These are phyloP conservation scores for Eutrema yunnanense DNA, from an alignment of 345 rosid species.

Conservation along the genomic window DNA sequence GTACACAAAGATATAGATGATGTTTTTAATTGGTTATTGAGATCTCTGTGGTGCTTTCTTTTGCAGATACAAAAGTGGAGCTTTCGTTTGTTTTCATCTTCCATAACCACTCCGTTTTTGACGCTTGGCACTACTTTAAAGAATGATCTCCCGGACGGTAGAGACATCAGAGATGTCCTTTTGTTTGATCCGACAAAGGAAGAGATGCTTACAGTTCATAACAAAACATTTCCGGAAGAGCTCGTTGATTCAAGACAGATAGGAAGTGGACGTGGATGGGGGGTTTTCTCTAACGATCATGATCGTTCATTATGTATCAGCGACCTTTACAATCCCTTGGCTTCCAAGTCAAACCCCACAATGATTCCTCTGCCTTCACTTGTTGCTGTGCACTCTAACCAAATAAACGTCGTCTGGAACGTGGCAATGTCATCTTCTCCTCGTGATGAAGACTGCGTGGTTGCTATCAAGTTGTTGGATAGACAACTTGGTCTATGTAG, in stretches of 20 bases:
- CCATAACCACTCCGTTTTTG: background rate
- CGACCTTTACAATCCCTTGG: background rate
- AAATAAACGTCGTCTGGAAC: conserved; percentile 3
- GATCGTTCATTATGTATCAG: background rate
- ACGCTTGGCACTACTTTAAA: conserved; percentile 4
- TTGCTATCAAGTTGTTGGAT: conserved; percentile 4
- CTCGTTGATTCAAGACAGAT: background rate
- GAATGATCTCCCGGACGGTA: background rate
- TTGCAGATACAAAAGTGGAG: background rate
- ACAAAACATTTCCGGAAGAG: background rate
- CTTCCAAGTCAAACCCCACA: conserved; percentile 1
- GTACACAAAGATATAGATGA: background rate
- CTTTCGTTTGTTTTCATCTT: conserved; percentile 14
- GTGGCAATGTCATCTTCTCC: conserved; percentile 2
- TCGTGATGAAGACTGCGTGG: background rate
- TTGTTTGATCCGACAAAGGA: conserved; percentile 15
- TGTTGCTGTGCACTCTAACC: background rate
- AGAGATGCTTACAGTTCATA: conserved; percentile 5
- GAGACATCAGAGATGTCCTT: background rate
- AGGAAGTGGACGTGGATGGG: conserved; percentile 14
- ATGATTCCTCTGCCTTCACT: conserved; percentile 6
- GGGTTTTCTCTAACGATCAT: background rate
- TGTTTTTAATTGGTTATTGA: background rate
- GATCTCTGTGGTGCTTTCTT: background rate
- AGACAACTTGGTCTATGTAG: conserved; percentile 4